Evolutionary conservation across 495 filamentous ascomycete genomes (phyloP), one percentile per base, ranked within the genome.

Genomic region (Penicillium simplicissimum): DNA sequence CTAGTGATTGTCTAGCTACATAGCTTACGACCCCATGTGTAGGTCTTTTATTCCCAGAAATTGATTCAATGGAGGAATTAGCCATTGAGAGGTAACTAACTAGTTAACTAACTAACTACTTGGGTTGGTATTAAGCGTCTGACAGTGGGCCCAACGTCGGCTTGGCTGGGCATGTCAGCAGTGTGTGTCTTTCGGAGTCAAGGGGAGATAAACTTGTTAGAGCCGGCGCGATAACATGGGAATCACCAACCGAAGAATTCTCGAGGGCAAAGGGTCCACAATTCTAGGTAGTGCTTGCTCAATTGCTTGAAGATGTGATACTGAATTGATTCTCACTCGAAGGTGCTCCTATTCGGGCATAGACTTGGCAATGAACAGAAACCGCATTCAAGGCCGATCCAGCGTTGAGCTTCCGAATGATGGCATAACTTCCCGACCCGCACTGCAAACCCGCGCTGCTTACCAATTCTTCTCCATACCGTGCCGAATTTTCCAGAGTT

Each of bases 401-500:
- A 49, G 10, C 14, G 6, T 49, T 31, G n/a, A 53, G 51, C 31
- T 53, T 21, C 23, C 33, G 19, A 53, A 53, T 36, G 31, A 36
- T 36, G 33, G 31, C 31, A 35, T n/a, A 19, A 23, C 34, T 34
- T 53, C 51, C 51, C 51, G 51, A 53, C 37, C 51, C 33, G 5
- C 51, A 53, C 33, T 25, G 36, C 43, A 61, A 55, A 55, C 43
- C 51, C 23, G 31, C 23, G 17, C 15, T 58, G 66, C 56, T 68
- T 59, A 65, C 63, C 63, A 68, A 68, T 64, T 64, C 15, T 54
- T 19, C 11, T 51, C 17, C n/a, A 19, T 25, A 31, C 23, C 45
- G 45, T 49, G 38, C 55, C 55, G 59, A 59, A 54, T 56, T 65
- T 62, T 65, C 55, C 59, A 65, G 54, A 45, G 17, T 52, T 19